Evolutionary conservation across 306 rosid genomes (phyloP), one percentile per base, ranked within the genome.

Genomic region (Begonia peltatifolia): DNA sequence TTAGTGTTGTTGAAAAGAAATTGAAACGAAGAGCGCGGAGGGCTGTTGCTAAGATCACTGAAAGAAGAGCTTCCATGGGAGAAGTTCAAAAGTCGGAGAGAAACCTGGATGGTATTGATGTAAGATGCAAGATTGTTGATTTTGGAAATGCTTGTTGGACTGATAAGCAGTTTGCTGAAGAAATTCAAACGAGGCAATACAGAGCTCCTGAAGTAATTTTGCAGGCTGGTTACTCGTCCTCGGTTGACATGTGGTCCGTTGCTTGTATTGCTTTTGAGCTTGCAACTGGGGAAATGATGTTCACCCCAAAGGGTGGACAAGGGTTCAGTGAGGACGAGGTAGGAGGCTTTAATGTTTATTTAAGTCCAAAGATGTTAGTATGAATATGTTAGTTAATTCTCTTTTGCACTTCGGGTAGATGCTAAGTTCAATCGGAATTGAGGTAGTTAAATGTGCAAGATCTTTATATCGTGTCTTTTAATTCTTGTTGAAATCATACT

Each of bases 261-360:
- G 97, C 84, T 61, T 84, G 97, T 81, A 80, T 73, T 35, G 93
- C 87, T 47, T 89, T 89, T 58, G 97, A 89, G 62, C 97, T 89
- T 63, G 95, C 97, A 42, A 84, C 97, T 11, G 97, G 97, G 46
- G 97, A 89, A 60, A 89, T 84, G 97, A 55, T 89, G 85, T 84
- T 84, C 68, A 64, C 93, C 47, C 97, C 97, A 14, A 84, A 78
- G 60, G 59, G 15, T 20, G 97, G 97, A 56, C 75, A 82, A 70
- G 93, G 84, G 57, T 89, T 65, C 68, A 65, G 93, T 42, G 97
- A 88, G 77, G 97, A 88, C 54, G 97, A 84, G 93, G 97, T 84
- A 76, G 38, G 38, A 30, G 38, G 9, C 38, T 30, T 30, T 30
- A 20, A 30, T 30, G 6, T 7, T 30, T 30, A 5, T 30, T 30